Evolutionary conservation across 768 basidiomycete genomes (phyloP), one percentile per base, ranked within the genome.

Genomic region (Boletus tylopilopsis): DNA sequence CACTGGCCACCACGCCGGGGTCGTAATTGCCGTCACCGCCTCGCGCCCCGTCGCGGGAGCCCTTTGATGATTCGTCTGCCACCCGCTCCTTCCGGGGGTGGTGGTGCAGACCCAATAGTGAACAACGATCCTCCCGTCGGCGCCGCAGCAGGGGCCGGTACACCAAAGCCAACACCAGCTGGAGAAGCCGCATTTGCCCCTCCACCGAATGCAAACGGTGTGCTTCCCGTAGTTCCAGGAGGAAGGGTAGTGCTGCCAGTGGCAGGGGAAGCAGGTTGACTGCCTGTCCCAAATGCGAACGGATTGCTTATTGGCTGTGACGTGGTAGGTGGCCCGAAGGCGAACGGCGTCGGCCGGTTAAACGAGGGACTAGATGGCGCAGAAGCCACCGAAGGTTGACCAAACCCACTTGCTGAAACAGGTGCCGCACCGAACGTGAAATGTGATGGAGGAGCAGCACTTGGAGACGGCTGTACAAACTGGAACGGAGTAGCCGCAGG

Each of bases 341-440:
- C 42, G 57, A 82, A 82, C 1, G 76, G 62, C 5, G 71, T 48
- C 39, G 67, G 59, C 7, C 79, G 76, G 53, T 70, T 73, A 53
- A 81, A 83, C 4, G 80, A 81, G 12, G 81, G 81, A 49, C 81
- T 84, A 34, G 71, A 72, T 24, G 81, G 81, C 21, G 79, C 72
- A 37, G 82, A 82, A 15, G 67, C 64, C 16, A 64, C 45, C 19
- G 70, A 64, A 19, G 70, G 35, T 43, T 76, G 72, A 23, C 73
- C 73, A 55, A 82, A 82, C 10, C 73, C 66, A 56, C 66, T 50
- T 45, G 62, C 64, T 53, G 63, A 64, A 33, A 68, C 35, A 23
- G 76, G 60, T 36, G 67, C 33, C 34, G 74, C 57, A 18, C 76
- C 76, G 61, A 81, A 80, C 25, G 72, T 53, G 55, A 80, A 79